Evolutionary conservation across 805 yeast genomes (phyloP), one percentile per base, ranked within the genome.

Genomic region (Ogataea nitratoaversa): DNA sequence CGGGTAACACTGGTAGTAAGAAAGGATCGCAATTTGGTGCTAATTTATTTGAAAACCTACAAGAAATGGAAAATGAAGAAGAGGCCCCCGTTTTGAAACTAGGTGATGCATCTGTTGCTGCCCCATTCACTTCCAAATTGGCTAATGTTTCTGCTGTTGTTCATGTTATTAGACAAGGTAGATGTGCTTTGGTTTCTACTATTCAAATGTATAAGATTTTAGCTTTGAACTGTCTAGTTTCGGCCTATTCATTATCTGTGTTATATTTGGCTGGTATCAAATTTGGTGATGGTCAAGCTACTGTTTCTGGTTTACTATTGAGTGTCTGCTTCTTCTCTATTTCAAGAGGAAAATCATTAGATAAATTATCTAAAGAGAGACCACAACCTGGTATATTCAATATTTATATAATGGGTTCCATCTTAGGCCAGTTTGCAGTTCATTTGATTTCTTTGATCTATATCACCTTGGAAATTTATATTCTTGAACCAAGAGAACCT

Each of bases 101-200:
- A 41, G 99, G 99, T 55, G 99, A 93, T 67, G 99, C 99, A 12
- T 90, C 97, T 19, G 96, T 95, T 56, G 99, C 99, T 40, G 99
- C 99, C 25, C 99, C 99, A 34, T 88, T 93, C 64, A 93, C 99
- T 16, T 90, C 98, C 19, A 93, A 93, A 62, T 76, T 93, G 49
- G 79, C 96, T 19, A 85, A 84, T 57, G 99, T 93, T 24, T 77
- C 90, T 40, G 83, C 99, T 41, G 96, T 93, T 41, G 85, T 95
- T 38, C 83, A 89, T 59, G 85, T 93, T 50, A 78, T 93, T 52
- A 89, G 99, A 67, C 97, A 93, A 72, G 99, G 99, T 50, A 88
- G 99, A 67, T 87, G 96, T 72, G 96, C 99, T 7, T 73, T 93
- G 51, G 96, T 93, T 33, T 87, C 96, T 14, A 93, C 99, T 8